phyloP scores from a whole-genome alignment of 2,329 filamentous ascomycete species.

The Arthrocladium fulminans region DNA sequence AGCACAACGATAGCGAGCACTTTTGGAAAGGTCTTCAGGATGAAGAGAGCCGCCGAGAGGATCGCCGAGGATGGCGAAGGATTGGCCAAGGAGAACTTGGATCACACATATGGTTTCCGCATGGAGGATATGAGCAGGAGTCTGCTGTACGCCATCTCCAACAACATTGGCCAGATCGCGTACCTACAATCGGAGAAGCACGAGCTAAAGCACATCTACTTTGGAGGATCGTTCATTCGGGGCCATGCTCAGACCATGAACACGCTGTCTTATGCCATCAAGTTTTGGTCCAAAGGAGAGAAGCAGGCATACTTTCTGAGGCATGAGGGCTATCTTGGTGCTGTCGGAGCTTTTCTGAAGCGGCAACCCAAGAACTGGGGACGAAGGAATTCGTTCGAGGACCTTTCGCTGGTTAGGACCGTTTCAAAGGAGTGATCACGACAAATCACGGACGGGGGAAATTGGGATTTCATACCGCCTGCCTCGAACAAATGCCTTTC shows the following conservation, averaged over 20 bases:
- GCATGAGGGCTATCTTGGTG: constrained; percentile 90
- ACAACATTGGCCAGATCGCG: constrained; percentile 67
- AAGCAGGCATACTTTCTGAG: constrained; percentile 94
- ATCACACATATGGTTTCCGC: constrained; percentile 49
- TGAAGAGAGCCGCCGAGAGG: constrained; percentile 75
- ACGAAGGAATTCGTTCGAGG: constrained; percentile 66
- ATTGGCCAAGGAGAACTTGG: constrained; percentile 37
- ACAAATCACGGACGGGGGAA: no score
- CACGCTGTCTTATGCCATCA: constrained; percentile 90
- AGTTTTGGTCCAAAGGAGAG: constrained; percentile 89
- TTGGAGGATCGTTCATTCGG: constrained; percentile 92
- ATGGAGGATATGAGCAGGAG: constrained; percentile 82
- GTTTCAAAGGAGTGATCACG: constrained; percentile 14
- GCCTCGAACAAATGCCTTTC: no score
- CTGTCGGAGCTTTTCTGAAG: constrained; percentile 89
- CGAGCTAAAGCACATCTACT: constrained; percentile 85
- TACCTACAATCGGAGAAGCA: constrained; percentile 97
- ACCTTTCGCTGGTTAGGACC: constrained; percentile 21
- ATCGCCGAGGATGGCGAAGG: constrained; percentile 65
- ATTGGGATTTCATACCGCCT: no score
- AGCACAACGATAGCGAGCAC: constrained; percentile 91
- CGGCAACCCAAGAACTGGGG: constrained; percentile 88
- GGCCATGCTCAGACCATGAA: constrained; percentile 97
- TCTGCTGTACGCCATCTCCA: constrained; percentile 72
- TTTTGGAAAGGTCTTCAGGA: constrained; percentile 92